Percentiles rank a stretch among this genome's conserved stretches.
phyloP scores from a whole-genome alignment of 2,329 filamentous ascomycete species.

The Fusarium palustre region DNA sequence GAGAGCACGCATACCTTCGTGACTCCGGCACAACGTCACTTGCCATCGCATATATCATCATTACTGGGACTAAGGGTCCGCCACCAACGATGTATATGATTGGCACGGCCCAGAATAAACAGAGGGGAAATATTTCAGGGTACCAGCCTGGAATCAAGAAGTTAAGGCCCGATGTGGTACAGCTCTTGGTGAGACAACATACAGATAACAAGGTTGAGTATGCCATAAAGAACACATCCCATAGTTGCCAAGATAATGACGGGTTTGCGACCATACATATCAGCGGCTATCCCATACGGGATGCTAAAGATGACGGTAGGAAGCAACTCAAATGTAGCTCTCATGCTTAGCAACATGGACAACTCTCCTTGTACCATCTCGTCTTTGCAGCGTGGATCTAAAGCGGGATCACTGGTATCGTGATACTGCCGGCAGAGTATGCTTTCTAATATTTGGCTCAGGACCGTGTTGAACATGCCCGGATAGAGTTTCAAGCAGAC shows the following conservation, averaged over 20 bases:
- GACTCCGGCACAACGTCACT: neutral
- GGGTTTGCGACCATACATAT: slow-evolving; percentile 1
- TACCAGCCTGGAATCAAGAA: neutral
- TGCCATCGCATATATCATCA: slow-evolving; percentile 8
- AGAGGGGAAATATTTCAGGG: neutral
- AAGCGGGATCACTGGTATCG: neutral
- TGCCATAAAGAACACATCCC: neutral
- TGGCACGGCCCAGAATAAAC: neutral
- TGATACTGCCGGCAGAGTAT: neutral
- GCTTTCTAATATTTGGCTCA: neutral
- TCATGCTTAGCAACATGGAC: slow-evolving; percentile 1
- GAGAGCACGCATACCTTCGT: neutral
- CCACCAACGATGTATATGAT: neutral
- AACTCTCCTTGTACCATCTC: slow-evolving; percentile 1
- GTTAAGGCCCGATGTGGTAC: too few relatives aligned
- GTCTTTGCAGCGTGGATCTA: slow-evolving; percentile 1
- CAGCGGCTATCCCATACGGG: neutral
- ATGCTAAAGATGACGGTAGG: slow-evolving; percentile 1
- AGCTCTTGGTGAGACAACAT: neutral
- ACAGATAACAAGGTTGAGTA: neutral
- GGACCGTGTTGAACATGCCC: slow-evolving; percentile 2
- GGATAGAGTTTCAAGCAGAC: slow-evolving; percentile 1
- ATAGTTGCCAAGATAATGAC: neutral
- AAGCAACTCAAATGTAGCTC: neutral
- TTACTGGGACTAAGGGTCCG: slow-evolving; percentile 2